Percentiles rank a stretch among this genome's conserved stretches.
phyloP scores from a whole-genome alignment of 768 basidiomycete genomes.

The Paxillus ammoniavirescens region DNA sequence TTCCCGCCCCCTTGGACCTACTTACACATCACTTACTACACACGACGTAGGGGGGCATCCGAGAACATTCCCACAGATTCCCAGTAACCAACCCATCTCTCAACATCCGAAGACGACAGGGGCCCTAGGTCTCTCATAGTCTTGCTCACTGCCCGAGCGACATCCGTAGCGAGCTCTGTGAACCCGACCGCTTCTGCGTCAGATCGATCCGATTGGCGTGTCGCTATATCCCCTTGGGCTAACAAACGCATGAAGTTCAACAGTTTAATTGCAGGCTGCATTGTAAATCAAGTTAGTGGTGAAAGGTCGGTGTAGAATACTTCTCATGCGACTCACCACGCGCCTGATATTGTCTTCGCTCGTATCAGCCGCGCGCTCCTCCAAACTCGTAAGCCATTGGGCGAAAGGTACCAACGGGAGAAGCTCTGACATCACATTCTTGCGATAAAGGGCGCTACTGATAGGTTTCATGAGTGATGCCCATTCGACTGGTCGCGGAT shows the following conservation, averaged over 20 bases:
- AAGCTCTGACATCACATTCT: slow-evolving; percentile 7
- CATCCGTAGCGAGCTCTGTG: slow-evolving; percentile 24
- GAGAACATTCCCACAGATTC: slow-evolving; percentile 24
- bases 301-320: slow-evolving; percentile 41
- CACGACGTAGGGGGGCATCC: not conserved
- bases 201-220: not conserved
- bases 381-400: slow-evolving; percentile 35
- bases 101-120: slow-evolving; percentile 25
- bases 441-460: slow-evolving; percentile 12
- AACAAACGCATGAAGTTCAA: slow-evolving; percentile 26
- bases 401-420: slow-evolving; percentile 32
- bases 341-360: slow-evolving; percentile 25
- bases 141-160: slow-evolving; percentile 30
- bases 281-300: slow-evolving; percentile 8
- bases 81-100: slow-evolving; percentile 42
- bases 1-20: not conserved
- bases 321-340: slow-evolving; percentile 29
- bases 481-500: slow-evolving; percentile 32
- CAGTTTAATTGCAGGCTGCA: slow-evolving; percentile 37
- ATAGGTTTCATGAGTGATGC: slow-evolving; percentile 24
- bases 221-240: slow-evolving; percentile 15
- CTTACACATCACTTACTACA: not conserved
- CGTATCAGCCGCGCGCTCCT: slow-evolving; percentile 5
- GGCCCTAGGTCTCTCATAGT: slow-evolving; percentile 31
- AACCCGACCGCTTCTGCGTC: slow-evolving; percentile 5